These are phyloP conservation scores for Boeremia lycopersici DNA, from an alignment of 2,329 filamentous ascomycete genomes.

Conservation along the genomic window DNA sequence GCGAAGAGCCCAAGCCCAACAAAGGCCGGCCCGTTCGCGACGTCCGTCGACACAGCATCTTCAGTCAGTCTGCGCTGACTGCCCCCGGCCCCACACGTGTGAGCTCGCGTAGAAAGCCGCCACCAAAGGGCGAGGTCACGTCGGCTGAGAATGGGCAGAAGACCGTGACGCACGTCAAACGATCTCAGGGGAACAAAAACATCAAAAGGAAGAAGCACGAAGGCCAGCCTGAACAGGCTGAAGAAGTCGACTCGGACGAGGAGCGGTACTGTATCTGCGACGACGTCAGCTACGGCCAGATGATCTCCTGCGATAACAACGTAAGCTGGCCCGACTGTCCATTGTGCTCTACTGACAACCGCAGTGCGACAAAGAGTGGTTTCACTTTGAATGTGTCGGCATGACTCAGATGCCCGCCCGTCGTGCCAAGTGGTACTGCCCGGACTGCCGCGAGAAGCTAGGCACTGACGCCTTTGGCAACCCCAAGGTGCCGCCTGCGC, in stretches of 20 bases:
- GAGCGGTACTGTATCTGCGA: slow-evolving; percentile 79
- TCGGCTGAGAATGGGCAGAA: slow-evolving; percentile 64
- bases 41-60: slow-evolving; percentile 54
- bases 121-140: slow-evolving; percentile 74
- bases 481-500: slow-evolving; percentile 36
- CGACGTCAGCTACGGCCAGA: slow-evolving; percentile 78
- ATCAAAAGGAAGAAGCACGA: slow-evolving; percentile 57
- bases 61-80: slow-evolving; percentile 47
- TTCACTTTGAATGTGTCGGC: slow-evolving; percentile 78
- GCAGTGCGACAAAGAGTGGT: slow-evolving; percentile 82
- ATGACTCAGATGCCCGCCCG: slow-evolving; percentile 69
- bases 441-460: slow-evolving; percentile 62
- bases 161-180: slow-evolving; percentile 72
- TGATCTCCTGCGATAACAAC: slow-evolving; percentile 82
- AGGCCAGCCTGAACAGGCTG: slow-evolving; percentile 32
- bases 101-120: slow-evolving; percentile 67
- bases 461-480: slow-evolving; percentile 44
- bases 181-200: slow-evolving; percentile 57
- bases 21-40: slow-evolving; percentile 45
- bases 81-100: slow-evolving; percentile 45
- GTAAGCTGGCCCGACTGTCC: slow-evolving; percentile 49
- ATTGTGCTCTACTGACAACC: slow-evolving; percentile 21
- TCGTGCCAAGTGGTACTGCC: slow-evolving; percentile 85
- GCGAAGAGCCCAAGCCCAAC: slow-evolving; percentile 53
- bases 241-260: slow-evolving; percentile 74